Evolutionary conservation across 192 early-diverging fungal species (phyloP).

Genomic region (Coemansia sp.): DNA sequence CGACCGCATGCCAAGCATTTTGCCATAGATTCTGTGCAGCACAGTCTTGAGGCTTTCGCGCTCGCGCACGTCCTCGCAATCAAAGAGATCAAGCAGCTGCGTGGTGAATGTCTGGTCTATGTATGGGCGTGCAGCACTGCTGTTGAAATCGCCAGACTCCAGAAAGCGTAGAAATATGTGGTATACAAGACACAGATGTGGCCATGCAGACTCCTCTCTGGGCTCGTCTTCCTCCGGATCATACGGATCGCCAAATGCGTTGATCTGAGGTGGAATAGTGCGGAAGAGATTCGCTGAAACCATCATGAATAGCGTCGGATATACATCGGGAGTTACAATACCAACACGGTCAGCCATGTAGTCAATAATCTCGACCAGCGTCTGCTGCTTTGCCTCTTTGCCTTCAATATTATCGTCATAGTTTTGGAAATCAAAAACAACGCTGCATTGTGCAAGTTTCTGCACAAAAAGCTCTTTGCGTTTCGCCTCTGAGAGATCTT

Average conservation of each 20-base stretch:
- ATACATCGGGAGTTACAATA: conserved; percentile 85
- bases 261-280: conserved; percentile 93
- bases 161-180: conserved; percentile 98
- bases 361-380: conserved; percentile 88
- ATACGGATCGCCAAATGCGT: conserved; percentile 92
- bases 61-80: conserved; percentile 98
- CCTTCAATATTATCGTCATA: conserved; percentile 82
- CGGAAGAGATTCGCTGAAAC: conserved; percentile 95
- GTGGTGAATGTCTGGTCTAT: conserved; percentile 89
- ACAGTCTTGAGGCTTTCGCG: conserved; percentile 98
- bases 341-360: conserved; percentile 89
- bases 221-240: conserved; percentile 99
- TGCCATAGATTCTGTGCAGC: conserved; percentile 97
- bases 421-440: conserved; percentile 96
- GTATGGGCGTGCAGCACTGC: conserved; percentile 92
- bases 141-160: conserved; percentile 97
- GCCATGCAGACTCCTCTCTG: conserved; percentile 95
- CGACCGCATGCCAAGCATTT: conserved; percentile 94
- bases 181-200: conserved; percentile 97
- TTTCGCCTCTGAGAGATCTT: conserved; percentile 79
- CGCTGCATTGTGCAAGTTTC: conserved; percentile 89
- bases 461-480: conserved; percentile 85
- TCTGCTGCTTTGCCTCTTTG: conserved; percentile 94
- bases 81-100: conserved; percentile 96
- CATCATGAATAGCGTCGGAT: conserved; percentile 94